phyloP scores from a whole-genome alignment of 768 basidiomycete genomes.

The Amanita thiersii region DNA sequence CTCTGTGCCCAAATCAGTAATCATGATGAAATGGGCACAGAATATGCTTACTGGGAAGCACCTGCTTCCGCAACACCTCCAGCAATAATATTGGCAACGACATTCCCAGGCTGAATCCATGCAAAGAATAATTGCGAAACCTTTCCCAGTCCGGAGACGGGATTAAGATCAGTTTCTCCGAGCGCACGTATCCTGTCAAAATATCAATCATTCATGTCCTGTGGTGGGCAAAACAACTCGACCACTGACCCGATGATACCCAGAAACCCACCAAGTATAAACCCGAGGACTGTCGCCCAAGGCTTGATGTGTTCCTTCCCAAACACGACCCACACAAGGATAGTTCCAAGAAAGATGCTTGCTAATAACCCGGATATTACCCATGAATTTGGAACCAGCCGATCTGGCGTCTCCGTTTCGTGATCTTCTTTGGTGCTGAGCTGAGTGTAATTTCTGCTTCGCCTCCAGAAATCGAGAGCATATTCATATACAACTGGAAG shows the following conservation, averaged over 20 bases:
- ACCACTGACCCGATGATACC: constrained; percentile 75
- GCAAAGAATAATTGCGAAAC: constrained; percentile 93
- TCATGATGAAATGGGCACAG: background rate
- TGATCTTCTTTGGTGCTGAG: constrained; percentile 30
- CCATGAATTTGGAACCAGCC: constrained; percentile 79
- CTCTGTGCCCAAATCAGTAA: constrained; percentile 34
- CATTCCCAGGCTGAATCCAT: constrained; percentile 88
- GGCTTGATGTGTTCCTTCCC: constrained; percentile 88
- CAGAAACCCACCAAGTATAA: constrained; percentile 73
- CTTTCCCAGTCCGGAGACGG: constrained; percentile 90
- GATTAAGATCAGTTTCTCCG: constrained; percentile 93
- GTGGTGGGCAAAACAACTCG: constrained; percentile 5
- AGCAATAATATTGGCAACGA: constrained; percentile 97
- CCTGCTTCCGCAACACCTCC: constrained; percentile 96
- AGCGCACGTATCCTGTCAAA: constrained; percentile 74
- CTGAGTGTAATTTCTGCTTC: constrained; percentile 18
- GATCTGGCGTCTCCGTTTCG: constrained; percentile 70
- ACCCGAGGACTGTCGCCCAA: constrained; percentile 88
- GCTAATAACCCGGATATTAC: constrained; percentile 56
- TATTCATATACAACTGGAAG: constrained; percentile 64
- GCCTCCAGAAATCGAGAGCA: constrained; percentile 22
- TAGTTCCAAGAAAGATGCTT: constrained; percentile 62
- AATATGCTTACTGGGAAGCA: constrained; percentile 67
- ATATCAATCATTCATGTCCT: constrained; percentile 11
- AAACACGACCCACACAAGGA: constrained; percentile 84